Percentiles rank a stretch among this genome's conserved stretches.
Evolutionary conservation across 1,284 basidiomycete genomes (phyloP).

Genomic region (Sparassis latifolia): DNA sequence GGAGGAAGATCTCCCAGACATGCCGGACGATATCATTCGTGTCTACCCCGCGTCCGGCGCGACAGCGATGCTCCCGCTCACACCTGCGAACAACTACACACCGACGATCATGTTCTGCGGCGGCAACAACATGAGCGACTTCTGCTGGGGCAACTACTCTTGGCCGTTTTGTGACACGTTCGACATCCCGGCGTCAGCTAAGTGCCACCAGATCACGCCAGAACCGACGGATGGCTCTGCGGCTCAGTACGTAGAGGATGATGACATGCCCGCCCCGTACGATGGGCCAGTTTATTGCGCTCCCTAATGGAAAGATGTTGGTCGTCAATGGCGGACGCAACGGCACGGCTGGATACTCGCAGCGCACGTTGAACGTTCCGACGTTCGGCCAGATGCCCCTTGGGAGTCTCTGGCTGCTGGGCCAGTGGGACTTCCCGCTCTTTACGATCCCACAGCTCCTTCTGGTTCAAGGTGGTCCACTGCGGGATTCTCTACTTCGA

Average conservation of each 20-base stretch:
- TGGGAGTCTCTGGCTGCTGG: conserved; percentile 60
- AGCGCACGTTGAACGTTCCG: conserved; percentile 42
- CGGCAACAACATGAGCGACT: conserved; percentile 70
- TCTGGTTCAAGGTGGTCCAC: conserved; percentile 70
- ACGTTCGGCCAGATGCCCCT: conserved; percentile 48
- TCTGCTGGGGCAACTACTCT: conserved; percentile 69
- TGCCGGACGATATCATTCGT: conserved; percentile 65
- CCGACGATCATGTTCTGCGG: conserved; percentile 89
- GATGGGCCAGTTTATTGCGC: conserved; percentile 84
- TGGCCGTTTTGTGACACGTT: conserved; percentile 61
- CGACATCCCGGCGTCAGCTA: conserved; percentile 53
- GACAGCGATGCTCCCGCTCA: conserved; percentile 86
- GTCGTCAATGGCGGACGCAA: conserved; percentile 76
- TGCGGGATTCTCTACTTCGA: conserved; percentile 52
- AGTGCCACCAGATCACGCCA: conserved; percentile 74
- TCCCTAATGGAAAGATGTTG: conserved; percentile 71
- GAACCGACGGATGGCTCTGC: conserved; percentile 63
- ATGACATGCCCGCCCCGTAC: conserved; percentile 71
- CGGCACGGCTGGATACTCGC: conserved; percentile 70
- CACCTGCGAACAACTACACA: conserved; percentile 83
- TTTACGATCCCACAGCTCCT: conserved; percentile 69
- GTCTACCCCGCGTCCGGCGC: conserved; percentile 94
- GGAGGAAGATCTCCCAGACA: conserved; percentile 55
- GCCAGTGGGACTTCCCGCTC: conserved; percentile 64
- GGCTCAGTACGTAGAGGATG: conserved; percentile 56